phyloP scores from a whole-genome alignment of 306 rosid genomes.

The Lathyrus sativus region DNA sequence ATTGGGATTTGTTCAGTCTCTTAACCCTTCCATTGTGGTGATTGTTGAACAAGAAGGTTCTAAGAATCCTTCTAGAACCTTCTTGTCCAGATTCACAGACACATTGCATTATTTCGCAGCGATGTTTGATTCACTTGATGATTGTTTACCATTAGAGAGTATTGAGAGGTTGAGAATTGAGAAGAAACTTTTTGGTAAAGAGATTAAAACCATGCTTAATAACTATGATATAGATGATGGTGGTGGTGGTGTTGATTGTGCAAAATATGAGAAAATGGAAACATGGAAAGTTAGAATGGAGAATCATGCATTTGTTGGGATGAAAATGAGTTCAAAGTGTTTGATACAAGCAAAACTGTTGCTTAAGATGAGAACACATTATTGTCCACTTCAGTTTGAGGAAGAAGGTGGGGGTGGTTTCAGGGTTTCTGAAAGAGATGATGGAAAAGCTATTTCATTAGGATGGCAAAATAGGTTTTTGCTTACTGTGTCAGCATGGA shows the following conservation, averaged over 20 bases:
- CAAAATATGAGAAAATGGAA: constrained; percentile 58
- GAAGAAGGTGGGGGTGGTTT: constrained; percentile 67
- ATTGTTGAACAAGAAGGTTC: constrained; percentile 73
- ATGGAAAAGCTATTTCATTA: constrained; percentile 66
- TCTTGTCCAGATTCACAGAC: constrained; percentile 71
- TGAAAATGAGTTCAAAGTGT: constrained; percentile 59
- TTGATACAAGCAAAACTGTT: constrained; percentile 75
- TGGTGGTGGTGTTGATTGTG: constrained; percentile 39
- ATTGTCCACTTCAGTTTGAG: constrained; percentile 58
- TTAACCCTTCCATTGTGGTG: constrained; percentile 56
- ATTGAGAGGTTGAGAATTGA: constrained; percentile 68
- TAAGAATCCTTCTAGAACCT: constrained; percentile 41
- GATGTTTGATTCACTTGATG: constrained; percentile 79
- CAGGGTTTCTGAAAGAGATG: constrained; percentile 74
- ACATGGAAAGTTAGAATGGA: constrained; percentile 76
- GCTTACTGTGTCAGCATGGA: constrained; percentile 75
- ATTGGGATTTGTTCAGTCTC: constrained; percentile 60
- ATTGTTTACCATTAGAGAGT: constrained; percentile 69
- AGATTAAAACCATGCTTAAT: constrained; percentile 64
- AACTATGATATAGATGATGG: constrained; percentile 35
- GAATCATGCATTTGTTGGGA: constrained; percentile 56
- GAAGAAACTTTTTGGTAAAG: constrained; percentile 70
- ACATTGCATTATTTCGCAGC: constrained; percentile 73
- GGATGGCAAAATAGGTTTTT: constrained; percentile 85
- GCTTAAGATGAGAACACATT: constrained; percentile 71